These are phyloP conservation scores for Phellopilus nigrolimitatus DNA, from an alignment of 1,284 basidiomycete genomes.

Conservation along the genomic window DNA sequence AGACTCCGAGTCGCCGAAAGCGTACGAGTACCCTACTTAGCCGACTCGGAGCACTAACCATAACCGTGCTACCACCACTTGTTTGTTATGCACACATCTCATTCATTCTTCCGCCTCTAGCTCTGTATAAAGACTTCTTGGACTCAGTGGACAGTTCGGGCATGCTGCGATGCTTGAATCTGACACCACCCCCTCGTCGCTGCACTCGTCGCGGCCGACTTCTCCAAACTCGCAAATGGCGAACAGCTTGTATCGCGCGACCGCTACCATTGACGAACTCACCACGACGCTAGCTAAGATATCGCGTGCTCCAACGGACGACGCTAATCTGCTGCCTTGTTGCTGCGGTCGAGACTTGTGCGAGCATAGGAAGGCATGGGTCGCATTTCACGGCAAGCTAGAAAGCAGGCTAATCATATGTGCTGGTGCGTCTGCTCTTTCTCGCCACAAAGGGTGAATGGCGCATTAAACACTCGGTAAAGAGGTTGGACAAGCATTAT, in stretches of 20 bases:
- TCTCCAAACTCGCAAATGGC: conserved; percentile 55
- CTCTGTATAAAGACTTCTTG: background rate
- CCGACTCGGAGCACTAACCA: too few relatives aligned
- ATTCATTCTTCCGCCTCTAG: conserved; percentile 5
- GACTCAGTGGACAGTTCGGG: background rate
- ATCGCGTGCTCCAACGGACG: conserved; percentile 64
- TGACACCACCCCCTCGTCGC: background rate
- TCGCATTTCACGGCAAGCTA: conserved; percentile 59
- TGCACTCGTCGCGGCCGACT: conserved; percentile 26
- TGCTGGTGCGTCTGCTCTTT: conserved; percentile 56
- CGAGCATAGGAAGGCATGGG: conserved; percentile 58
- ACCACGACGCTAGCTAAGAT: conserved; percentile 66
- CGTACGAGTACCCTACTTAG: too few relatives aligned
- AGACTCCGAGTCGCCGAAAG: too few relatives aligned
- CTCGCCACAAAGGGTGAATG: background rate
- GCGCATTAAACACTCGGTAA: conserved; percentile 62
- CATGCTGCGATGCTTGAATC: conserved; percentile 7
- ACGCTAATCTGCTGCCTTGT: conserved; percentile 44
- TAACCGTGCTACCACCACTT: background rate
- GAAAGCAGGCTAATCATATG: conserved; percentile 76
- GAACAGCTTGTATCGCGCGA: conserved; percentile 45
- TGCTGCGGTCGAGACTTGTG: conserved; percentile 67
- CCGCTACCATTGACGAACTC: conserved; percentile 66
- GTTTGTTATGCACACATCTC: conserved; percentile 1
- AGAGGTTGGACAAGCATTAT: conserved; percentile 90